These are phyloP conservation scores for Botrytis porri DNA, from an alignment of 2,329 filamentous ascomycete genomes.

Conservation along the genomic window DNA sequence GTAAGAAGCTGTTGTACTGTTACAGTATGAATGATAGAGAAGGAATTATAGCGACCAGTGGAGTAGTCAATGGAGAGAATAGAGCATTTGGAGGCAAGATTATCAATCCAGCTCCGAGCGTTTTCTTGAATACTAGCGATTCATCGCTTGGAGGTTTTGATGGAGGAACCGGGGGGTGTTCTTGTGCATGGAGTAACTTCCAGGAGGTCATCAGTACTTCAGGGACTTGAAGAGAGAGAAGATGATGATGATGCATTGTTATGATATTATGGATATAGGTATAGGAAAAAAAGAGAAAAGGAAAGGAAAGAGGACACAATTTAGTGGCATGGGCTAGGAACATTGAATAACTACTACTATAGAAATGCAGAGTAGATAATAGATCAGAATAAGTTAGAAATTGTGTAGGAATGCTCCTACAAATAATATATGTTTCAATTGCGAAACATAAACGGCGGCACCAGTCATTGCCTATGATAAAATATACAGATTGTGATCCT, in stretches of 20 bases:
- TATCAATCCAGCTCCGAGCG: constrained; percentile 49
- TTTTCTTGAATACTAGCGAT: constrained; percentile 40
- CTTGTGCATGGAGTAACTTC: constrained; percentile 58
- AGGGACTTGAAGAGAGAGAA: background rate
- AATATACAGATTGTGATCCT: background rate
- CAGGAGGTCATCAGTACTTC: constrained; percentile 20
- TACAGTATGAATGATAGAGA: constrained; percentile 50
- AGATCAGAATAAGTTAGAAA: background rate
- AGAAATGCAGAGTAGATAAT: constrained; percentile 12
- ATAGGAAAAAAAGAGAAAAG: background rate
- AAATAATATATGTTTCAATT: background rate
- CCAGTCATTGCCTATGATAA: background rate
- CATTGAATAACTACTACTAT: constrained; percentile 6
- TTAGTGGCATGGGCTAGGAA: constrained; percentile 6
- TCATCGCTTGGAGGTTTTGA: constrained; percentile 57
- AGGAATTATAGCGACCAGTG: constrained; percentile 45
- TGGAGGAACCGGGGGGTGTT: constrained; percentile 61
- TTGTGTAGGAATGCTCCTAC: background rate
- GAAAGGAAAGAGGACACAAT: background rate
- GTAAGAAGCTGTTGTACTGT: constrained; percentile 53
- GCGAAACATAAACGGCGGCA: background rate
- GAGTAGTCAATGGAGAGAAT: constrained; percentile 48
- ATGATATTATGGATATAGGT: background rate
- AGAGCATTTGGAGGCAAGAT: constrained; percentile 50
- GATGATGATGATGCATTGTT: constrained; percentile 6